Evolutionary conservation across 2,329 filamentous ascomycete genomes (phyloP), one percentile per base, ranked within the genome.

Genomic region (Verticillium klebahnii): DNA sequence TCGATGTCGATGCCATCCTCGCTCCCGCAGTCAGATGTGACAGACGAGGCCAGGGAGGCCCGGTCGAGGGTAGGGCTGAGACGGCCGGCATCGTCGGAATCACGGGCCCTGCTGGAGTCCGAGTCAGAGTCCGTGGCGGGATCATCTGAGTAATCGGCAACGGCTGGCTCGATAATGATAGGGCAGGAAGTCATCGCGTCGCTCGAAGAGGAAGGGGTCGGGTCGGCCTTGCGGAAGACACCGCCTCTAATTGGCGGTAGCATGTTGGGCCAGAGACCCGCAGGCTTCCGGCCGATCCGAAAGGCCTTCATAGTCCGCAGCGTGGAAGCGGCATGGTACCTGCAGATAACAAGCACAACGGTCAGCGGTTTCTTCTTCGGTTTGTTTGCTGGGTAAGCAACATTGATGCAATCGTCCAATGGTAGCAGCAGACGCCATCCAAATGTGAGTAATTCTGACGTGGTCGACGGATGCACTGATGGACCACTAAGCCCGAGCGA

Each of bases 241-340:
- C 80, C 79, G 50, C 81, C 79, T 69, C 82, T 78, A 63, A 88
- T 87, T 66, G 86, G 86, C 61, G 86, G 85, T 66, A 80, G 82
- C 67, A 82, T 77, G 73, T 85, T 86, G 63, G 74, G 73, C 85
- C 85, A 89, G 40, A 79, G 79, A 64, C 81, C 78, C 60, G 74
- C 69, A 56, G 83, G 76, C 69, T 79, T 81, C 68, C 80, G 81
- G 67, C 85, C 86, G 67, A 89, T 85, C 67, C 83, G 83, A 73
- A 81, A 87, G 67, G 80, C 79, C 71, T 80, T 82, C 84, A 89
- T 87, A 58, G 80, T 81, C 57, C 78, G 75, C 34, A 86, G 71
- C 15, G 84, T 84, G 60, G 77, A 73, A 50, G 75, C 73, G 45
- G 78, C 81, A 70, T 89, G 86, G 72, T 86, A 88, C 65, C 85